These are phyloP conservation scores for Saitozyma sp. DNA, from an alignment of 768 basidiomycete genomes.

Conservation along the genomic window DNA sequence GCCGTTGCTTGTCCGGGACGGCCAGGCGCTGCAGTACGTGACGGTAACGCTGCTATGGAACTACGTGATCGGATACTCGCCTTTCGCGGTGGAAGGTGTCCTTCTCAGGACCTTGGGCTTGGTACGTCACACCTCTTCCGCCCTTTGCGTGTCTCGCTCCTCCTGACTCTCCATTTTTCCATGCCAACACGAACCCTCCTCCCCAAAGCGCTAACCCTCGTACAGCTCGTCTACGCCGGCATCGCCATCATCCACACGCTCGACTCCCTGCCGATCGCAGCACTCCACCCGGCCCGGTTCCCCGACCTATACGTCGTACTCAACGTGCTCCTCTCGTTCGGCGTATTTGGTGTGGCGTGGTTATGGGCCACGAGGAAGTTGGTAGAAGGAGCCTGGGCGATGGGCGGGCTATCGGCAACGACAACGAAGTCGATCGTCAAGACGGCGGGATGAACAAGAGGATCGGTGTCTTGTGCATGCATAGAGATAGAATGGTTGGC, in stretches of 20 bases:
- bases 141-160: too few relatives aligned
- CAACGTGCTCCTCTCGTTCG: constrained; percentile 77
- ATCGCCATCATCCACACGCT: constrained; percentile 64
- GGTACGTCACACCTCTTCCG: neutral
- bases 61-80: constrained; percentile 64
- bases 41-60: constrained; percentile 76
- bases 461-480: too few relatives aligned
- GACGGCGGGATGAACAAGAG: too few relatives aligned
- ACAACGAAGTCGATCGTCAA: neutral
- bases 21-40: constrained; percentile 71
- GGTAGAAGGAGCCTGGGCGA: constrained; percentile 73
- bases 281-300: constrained; percentile 66
- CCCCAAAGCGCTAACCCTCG: constrained; percentile 5
- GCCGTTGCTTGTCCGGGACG: constrained; percentile 80
- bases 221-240: constrained; percentile 61
- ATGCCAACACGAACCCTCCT: neutral
- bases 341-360: constrained; percentile 80
- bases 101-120: neutral
- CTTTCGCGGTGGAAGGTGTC: constrained; percentile 9
- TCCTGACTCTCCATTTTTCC: too few relatives aligned
- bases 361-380: constrained; percentile 83
- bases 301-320: constrained; percentile 83
- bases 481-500: too few relatives aligned
- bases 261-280: constrained; percentile 55
- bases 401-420: constrained; percentile 28